Conservation (phyloP, 2,329 filamentous ascomycete species). For the Ceratocystis harringtonii region DNA sequence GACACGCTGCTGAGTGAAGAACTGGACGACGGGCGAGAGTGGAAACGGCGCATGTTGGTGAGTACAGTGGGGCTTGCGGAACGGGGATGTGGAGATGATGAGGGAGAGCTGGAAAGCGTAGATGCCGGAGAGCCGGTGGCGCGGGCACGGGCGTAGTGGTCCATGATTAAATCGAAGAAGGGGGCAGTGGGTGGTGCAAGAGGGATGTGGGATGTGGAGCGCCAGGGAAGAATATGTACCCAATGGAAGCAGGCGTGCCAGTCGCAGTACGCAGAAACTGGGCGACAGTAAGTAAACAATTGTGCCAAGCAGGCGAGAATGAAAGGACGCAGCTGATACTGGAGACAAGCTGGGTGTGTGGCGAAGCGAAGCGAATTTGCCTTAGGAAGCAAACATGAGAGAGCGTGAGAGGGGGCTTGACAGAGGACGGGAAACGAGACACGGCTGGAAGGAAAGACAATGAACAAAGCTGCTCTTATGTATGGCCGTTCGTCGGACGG, state of each 20-base stretch:
- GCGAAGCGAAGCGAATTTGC: not conserved
- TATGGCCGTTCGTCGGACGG: not conserved
- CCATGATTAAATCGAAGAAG: not conserved
- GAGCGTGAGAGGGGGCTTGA: not conserved
- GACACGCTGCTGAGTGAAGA: constrained; percentile 4
- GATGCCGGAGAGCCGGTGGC: constrained; percentile 6
- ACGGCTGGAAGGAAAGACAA: not conserved
- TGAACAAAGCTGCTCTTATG: not conserved
- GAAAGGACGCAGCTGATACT: too few relatives aligned
- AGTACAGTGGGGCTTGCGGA: constrained; percentile 12
- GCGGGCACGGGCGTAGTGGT: constrained; percentile 6
- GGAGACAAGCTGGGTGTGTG: not conserved
- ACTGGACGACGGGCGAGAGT: constrained; percentile 6
- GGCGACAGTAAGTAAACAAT: too few relatives aligned
- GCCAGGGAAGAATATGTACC: not conserved
- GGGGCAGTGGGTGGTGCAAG: not conserved
- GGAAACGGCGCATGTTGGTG: constrained; percentile 10
- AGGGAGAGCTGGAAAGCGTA: not conserved
- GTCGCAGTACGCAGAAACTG: too few relatives aligned
- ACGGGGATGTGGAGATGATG: constrained; percentile 8
- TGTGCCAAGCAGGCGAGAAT: too few relatives aligned
- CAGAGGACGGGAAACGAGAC: not conserved
- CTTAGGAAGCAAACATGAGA: not conserved
- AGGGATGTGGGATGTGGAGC: not conserved
- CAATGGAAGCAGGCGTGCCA: too few relatives aligned